Percentiles rank a stretch among this genome's conserved stretches.
Conservation (phyloP, 2,329 filamentous ascomycete genomes). For the Cytospora paraplurivora region DNA sequence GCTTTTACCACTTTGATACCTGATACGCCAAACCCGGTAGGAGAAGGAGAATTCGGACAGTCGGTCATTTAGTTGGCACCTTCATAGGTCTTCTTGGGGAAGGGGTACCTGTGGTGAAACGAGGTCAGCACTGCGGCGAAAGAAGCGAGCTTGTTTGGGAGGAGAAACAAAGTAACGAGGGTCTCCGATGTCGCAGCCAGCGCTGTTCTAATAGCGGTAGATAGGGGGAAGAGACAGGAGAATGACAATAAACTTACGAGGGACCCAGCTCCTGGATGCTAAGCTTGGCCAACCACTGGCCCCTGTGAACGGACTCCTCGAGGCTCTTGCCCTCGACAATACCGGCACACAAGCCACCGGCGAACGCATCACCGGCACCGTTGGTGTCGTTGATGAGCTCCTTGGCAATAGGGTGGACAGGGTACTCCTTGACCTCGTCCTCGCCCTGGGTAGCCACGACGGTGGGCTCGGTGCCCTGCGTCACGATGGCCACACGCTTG, state of each 20-base stretch:
- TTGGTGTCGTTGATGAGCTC: slow-evolving; percentile 92
- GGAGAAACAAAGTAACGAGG: not conserved
- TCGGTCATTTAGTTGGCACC: slow-evolving; percentile 23
- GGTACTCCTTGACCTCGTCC: slow-evolving; percentile 72
- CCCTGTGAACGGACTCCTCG: slow-evolving; percentile 80
- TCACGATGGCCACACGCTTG: slow-evolving; percentile 86
- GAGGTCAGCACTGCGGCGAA: slow-evolving; percentile 14
- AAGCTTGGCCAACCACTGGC: slow-evolving; percentile 92
- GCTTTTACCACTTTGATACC: slow-evolving; percentile 24
- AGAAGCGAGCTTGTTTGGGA: not conserved
- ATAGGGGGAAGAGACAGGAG: slow-evolving; percentile 17
- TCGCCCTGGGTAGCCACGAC: slow-evolving; percentile 77
- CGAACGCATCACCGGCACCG: slow-evolving; percentile 95
- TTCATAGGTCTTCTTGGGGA: slow-evolving; percentile 77
- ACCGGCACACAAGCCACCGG: slow-evolving; percentile 89
- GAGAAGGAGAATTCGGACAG: slow-evolving; percentile 26
- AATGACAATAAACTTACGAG: slow-evolving; percentile 79
- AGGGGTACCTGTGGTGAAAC: slow-evolving; percentile 64
- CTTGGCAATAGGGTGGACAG: slow-evolving; percentile 76
- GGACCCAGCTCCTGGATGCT: slow-evolving; percentile 95
- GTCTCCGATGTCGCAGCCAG: slow-evolving; percentile 28
- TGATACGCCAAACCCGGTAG: slow-evolving; percentile 25
- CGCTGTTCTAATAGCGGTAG: slow-evolving; percentile 10
- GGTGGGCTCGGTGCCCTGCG: slow-evolving; percentile 90
- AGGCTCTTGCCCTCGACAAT: slow-evolving; percentile 82